A percentile compares a stretch with the other conserved stretches of the same genome.
These are phyloP conservation scores for Cutaneotrichosporon mucoides DNA, from an alignment of 1,284 basidiomycete genomes.

Conservation along the genomic window DNA sequence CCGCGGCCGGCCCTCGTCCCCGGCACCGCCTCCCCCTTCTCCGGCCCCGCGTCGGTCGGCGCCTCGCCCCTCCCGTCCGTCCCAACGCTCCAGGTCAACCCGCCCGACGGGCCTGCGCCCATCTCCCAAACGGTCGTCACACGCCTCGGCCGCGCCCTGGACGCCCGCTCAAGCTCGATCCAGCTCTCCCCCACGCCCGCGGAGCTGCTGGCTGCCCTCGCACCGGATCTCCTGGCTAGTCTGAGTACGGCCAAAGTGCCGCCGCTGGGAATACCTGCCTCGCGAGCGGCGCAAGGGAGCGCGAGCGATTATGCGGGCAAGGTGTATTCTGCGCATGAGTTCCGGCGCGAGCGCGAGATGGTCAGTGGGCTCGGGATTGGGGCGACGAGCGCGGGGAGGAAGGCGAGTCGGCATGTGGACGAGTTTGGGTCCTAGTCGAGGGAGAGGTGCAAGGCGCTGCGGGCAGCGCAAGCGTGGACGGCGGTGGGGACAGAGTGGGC, in stretches of 20 bases:
- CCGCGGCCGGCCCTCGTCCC: neutral
- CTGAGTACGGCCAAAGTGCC: slow-evolving; percentile 10
- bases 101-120: neutral
- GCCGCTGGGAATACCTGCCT: slow-evolving; percentile 16
- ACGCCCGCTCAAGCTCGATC: neutral
- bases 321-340: slow-evolving; percentile 25
- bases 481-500: too few relatives aligned
- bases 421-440: slow-evolving; percentile 13
- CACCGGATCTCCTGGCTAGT: slow-evolving; percentile 11
- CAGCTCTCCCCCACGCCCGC: slow-evolving; percentile 3
- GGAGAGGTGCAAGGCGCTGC: too few relatives aligned
- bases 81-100: neutral
- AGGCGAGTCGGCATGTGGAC: slow-evolving; percentile 21
- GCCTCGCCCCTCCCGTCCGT: neutral
- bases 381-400: slow-evolving; percentile 14
- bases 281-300: slow-evolving; percentile 2
- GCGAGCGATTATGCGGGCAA: slow-evolving; percentile 22
- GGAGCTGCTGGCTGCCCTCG: slow-evolving; percentile 12
- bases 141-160: slow-evolving; percentile 9
- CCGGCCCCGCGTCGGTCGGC: neutral
- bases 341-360: slow-evolving; percentile 18
- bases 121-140: neutral
- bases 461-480: too few relatives aligned
- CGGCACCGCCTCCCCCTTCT: neutral
- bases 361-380: slow-evolving; percentile 17